Percentiles rank a stretch among this genome's conserved stretches.
Evolutionary conservation across 148 eudicot species (phyloP).

Genomic region (Nepenthes mirabilis): DNA sequence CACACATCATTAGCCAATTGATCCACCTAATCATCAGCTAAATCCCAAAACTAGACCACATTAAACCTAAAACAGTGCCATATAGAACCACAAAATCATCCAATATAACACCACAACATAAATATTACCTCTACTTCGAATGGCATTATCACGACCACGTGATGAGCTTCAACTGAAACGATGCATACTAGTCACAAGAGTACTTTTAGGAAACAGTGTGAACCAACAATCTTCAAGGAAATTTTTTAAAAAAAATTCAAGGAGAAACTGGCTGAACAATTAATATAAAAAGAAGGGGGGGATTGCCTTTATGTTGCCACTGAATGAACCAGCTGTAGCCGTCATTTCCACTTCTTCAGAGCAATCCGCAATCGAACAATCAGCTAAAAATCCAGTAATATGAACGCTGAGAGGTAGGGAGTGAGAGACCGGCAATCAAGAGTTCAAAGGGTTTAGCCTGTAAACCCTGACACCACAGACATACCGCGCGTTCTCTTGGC

Average conservation of each 20-base stretch:
- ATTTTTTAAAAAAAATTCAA: background rate
- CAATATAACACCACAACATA: too few species aligned
- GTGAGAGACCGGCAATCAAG: too few species aligned
- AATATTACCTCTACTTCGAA: too few species aligned
- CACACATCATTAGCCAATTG: too few species aligned
- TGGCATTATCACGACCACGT: background rate
- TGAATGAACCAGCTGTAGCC: conserved; percentile 29
- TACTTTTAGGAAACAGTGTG: background rate
- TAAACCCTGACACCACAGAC: too few species aligned
- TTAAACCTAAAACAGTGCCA: too few species aligned
- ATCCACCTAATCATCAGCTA: too few species aligned
- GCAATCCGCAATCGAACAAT: background rate
- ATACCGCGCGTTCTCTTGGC: too few species aligned
- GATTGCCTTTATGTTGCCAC: conserved; percentile 48
- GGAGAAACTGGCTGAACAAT: background rate
- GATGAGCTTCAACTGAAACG: background rate
- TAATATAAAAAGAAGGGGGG: background rate
- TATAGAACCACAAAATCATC: too few species aligned
- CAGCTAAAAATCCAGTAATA: background rate
- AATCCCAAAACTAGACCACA: too few species aligned
- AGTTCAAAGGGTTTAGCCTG: too few species aligned
- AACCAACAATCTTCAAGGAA: background rate
- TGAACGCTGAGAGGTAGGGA: too few species aligned
- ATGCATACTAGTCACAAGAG: background rate
- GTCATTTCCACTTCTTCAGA: conserved; percentile 20